These are phyloP conservation scores for Cetradonia linearis DNA, from an alignment of 495 filamentous ascomycete species.

Conservation along the genomic window DNA sequence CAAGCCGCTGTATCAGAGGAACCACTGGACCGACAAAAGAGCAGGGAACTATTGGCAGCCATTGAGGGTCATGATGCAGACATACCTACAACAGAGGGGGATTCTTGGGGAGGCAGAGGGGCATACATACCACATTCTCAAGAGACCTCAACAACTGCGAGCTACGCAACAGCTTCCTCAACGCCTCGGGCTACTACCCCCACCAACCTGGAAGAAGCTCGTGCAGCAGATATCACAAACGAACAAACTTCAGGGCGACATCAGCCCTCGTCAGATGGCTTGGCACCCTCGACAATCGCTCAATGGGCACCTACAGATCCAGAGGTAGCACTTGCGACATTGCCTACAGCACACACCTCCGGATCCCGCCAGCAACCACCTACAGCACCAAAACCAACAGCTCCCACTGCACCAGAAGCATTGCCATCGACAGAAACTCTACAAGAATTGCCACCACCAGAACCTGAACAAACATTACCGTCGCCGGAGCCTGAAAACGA, in stretches of 20 bases:
- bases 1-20: neutral
- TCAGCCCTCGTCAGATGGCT: neutral
- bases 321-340: neutral
- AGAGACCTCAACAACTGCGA: neutral
- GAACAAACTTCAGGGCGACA: neutral
- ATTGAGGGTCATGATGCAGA: conserved; percentile 42
- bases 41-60: conserved; percentile 18
- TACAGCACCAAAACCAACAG: neutral
- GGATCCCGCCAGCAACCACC: neutral
- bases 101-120: neutral
- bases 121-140: neutral
- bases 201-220: neutral
- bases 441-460: too few relatives aligned
- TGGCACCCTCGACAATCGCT: conserved; percentile 11
- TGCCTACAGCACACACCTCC: neutral
- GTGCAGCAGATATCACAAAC: neutral
- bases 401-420: neutral
- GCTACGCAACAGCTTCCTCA: neutral
- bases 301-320: neutral
- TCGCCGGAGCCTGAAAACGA: neutral
- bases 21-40: neutral
- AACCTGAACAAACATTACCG: neutral
- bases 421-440: neutral
- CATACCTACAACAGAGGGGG: conserved; percentile 21
- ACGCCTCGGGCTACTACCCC: neutral